Conservation (phyloP, 2,329 filamentous ascomycete species). For the Hymenoscyphus infarciens region DNA sequence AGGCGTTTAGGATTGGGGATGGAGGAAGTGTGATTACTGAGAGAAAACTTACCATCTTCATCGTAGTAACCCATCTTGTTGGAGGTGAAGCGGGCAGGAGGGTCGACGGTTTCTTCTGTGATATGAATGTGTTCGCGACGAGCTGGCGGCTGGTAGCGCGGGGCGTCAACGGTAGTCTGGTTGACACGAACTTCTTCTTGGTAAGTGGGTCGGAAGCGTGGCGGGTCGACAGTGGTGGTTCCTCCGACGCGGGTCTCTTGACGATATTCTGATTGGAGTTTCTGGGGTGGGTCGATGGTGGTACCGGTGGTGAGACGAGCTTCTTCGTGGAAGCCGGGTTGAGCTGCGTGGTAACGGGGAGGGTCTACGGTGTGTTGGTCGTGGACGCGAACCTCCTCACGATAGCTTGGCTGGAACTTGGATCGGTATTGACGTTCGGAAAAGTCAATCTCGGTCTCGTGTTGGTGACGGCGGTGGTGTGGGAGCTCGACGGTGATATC, state of each 20-base stretch:
- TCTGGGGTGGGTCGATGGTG: conserved; percentile 34
- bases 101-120: conserved; percentile 36
- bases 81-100: conserved; percentile 32
- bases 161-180: conserved; percentile 62
- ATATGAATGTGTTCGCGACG: conserved; percentile 26
- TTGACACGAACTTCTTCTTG: conserved; percentile 35
- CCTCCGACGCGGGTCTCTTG: conserved; percentile 25
- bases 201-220: conserved; percentile 32
- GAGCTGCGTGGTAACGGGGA: conserved; percentile 35
- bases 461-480: conserved; percentile 27
- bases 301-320: conserved; percentile 26
- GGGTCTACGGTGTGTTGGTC: conserved; percentile 61
- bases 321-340: conserved; percentile 34
- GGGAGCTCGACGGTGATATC: conserved; percentile 42
- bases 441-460: conserved; percentile 49
- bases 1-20: conserved; percentile 28
- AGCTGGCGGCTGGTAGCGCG: conserved; percentile 32
- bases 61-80: conserved; percentile 77
- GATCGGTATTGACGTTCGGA: conserved; percentile 65
- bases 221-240: conserved; percentile 33
- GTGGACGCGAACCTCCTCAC: conserved; percentile 38
- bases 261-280: conserved; percentile 32
- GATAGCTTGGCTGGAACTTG: conserved; percentile 51
- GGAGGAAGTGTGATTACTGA: conserved; percentile 16
- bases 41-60: conserved; percentile 50